A percentile compares a stretch with the other conserved stretches of the same genome.
These are phyloP conservation scores for Omphalea diandra DNA, from an alignment of 441 rosid genomes.

Conservation along the genomic window DNA sequence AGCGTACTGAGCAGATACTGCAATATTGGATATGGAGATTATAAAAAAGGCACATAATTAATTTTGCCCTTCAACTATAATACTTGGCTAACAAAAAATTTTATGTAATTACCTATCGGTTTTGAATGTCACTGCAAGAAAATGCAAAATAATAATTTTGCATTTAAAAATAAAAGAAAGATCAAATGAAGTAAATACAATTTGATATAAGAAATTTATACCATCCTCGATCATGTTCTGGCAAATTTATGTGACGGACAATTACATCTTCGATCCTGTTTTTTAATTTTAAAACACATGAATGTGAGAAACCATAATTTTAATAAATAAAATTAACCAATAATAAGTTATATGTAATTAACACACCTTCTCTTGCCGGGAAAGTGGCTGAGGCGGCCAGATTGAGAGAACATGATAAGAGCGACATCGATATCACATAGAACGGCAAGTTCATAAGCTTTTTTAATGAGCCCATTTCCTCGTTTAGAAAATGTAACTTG, in stretches of 20 bases:
- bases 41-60: too few relatives aligned
- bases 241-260: constrained; percentile 37
- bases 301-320: background rate
- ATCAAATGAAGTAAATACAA: background rate
- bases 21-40: background rate
- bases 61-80: too few relatives aligned
- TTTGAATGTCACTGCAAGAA: constrained; percentile 46
- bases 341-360: too few relatives aligned
- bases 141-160: background rate
- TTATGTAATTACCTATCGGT: constrained; percentile 47
- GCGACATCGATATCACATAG: constrained; percentile 58
- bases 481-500: constrained; percentile 63
- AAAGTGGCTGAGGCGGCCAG: constrained; percentile 43
- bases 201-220: constrained; percentile 5
- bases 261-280: constrained; percentile 55
- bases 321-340: too few relatives aligned
- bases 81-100: too few relatives aligned
- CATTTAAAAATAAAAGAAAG: too few relatives aligned
- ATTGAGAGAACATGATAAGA: constrained; percentile 57
- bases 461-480: constrained; percentile 54
- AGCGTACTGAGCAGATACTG: constrained; percentile 48
- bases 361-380: constrained; percentile 52
- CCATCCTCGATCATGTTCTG: constrained; percentile 49
- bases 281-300: background rate
- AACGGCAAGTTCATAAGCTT: constrained; percentile 58